Evolutionary conservation across 148 eudicot genomes (phyloP).

Genomic region (Vaccinium darrowii): DNA sequence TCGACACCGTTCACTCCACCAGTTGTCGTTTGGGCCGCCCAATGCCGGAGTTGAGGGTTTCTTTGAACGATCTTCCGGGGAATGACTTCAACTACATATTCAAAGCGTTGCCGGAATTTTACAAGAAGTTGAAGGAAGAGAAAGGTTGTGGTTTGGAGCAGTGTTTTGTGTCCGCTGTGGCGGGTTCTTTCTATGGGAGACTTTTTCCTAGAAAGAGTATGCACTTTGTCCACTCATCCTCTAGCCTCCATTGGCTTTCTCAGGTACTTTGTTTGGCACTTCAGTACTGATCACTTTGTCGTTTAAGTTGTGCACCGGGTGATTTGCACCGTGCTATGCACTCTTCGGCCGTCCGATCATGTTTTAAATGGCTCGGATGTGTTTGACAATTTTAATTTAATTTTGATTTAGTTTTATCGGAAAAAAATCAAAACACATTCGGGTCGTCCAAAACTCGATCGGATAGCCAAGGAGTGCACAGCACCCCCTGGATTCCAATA

Average conservation of each 20-base stretch:
- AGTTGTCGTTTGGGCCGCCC: constrained; percentile 9
- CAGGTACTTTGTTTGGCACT: constrained; percentile 39
- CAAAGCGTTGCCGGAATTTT: constrained; percentile 31
- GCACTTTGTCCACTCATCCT: constrained; percentile 77
- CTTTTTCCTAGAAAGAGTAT: constrained; percentile 45
- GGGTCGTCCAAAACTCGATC: no score
- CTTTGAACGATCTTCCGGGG: constrained; percentile 60
- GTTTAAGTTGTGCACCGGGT: no score
- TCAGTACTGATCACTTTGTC: not conserved
- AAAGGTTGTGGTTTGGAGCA: constrained; percentile 26
- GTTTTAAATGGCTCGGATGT: no score
- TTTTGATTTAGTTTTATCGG: no score
- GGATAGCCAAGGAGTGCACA: no score
- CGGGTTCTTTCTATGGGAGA: constrained; percentile 69
- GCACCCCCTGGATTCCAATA: no score
- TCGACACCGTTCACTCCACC: constrained; percentile 19
- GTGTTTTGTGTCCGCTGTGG: constrained; percentile 45
- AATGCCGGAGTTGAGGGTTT: constrained; percentile 45
- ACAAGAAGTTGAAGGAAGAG: constrained; percentile 24
- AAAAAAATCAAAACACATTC: no score
- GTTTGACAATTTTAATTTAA: no score
- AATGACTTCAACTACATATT: constrained; percentile 69
- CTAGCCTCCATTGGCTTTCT: constrained; percentile 82
- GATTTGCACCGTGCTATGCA: no score
- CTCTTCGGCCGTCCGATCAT: no score